phyloP scores from a whole-genome alignment of 345 rosid species.

The Combretum micranthum region DNA sequence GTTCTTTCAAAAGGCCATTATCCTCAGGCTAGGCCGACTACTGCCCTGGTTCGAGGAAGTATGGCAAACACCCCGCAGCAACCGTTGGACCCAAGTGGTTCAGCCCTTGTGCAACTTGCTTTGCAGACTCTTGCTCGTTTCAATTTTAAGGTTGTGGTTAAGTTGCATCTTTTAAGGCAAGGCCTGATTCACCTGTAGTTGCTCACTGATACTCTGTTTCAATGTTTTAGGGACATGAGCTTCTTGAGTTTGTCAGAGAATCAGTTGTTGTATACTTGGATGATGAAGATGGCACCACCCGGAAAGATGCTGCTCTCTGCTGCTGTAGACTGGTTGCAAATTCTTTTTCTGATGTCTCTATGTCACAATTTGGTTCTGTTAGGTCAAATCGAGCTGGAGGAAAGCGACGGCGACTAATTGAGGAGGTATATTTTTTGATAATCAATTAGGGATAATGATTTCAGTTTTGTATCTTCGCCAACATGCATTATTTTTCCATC shows the following conservation, averaged over 20 bases:
- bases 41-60: conserved; percentile 49
- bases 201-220: not conserved
- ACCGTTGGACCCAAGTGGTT: conserved; percentile 55
- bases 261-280: conserved; percentile 82
- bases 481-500: not conserved
- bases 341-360: conserved; percentile 49
- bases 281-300: conserved; percentile 81
- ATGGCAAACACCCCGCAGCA: conserved; percentile 43
- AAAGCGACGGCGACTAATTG: conserved; percentile 73
- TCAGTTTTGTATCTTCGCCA: not conserved
- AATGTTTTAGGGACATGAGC: conserved; percentile 38
- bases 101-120: conserved; percentile 89
- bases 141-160: conserved; percentile 67
- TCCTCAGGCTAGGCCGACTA: conserved; percentile 61
- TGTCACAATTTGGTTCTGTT: conserved; percentile 55
- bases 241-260: conserved; percentile 91
- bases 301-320: conserved; percentile 93
- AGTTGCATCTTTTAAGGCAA: not conserved
- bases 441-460: not conserved
- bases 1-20: conserved; percentile 77
- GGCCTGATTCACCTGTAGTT: not conserved
- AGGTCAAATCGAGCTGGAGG: conserved; percentile 76
- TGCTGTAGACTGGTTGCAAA: conserved; percentile 84
- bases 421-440: conserved; percentile 54
- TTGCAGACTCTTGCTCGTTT: conserved; percentile 91